Percentiles rank a stretch among this genome's conserved stretches.
Conservation (phyloP, 2,329 filamentous ascomycete species). For the Boeremia lycopersici region DNA sequence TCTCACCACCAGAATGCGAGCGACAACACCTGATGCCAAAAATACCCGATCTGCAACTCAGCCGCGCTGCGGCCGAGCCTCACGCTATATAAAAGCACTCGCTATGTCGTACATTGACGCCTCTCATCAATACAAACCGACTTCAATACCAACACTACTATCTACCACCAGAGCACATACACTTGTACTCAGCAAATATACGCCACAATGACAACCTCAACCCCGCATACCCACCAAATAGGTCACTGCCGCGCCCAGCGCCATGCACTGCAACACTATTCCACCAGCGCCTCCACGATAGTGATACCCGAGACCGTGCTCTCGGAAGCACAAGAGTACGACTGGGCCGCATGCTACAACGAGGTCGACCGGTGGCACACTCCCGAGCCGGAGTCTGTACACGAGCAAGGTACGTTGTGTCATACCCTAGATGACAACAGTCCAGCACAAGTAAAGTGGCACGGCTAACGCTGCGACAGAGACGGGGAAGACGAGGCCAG, state of each 20-base stretch:
- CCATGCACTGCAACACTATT: conserved; percentile 26
- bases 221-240: conserved; percentile 2
- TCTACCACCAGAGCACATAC: not conserved
- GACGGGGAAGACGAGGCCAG: not conserved
- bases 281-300: conserved; percentile 24
- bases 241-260: conserved; percentile 37
- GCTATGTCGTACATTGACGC: not conserved
- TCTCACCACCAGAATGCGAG: conserved; percentile 12
- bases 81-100: not conserved
- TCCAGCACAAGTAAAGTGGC: not conserved
- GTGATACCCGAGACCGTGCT: conserved; percentile 22
- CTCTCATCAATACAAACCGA: not conserved
- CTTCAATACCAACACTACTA: not conserved
- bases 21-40: not conserved
- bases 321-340: conserved; percentile 26
- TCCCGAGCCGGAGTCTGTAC: conserved; percentile 1
- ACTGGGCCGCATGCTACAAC: conserved; percentile 21
- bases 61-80: conserved; percentile 1
- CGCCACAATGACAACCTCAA: not conserved
- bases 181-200: not conserved
- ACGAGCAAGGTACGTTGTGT: conserved; percentile 6
- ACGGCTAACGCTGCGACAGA: not conserved
- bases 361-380: conserved; percentile 14
- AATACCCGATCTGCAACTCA: not conserved
- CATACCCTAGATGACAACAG: not conserved